Base-by-base conservation (phyloP, 106 monocot species). In the Allium sativum region DNA sequence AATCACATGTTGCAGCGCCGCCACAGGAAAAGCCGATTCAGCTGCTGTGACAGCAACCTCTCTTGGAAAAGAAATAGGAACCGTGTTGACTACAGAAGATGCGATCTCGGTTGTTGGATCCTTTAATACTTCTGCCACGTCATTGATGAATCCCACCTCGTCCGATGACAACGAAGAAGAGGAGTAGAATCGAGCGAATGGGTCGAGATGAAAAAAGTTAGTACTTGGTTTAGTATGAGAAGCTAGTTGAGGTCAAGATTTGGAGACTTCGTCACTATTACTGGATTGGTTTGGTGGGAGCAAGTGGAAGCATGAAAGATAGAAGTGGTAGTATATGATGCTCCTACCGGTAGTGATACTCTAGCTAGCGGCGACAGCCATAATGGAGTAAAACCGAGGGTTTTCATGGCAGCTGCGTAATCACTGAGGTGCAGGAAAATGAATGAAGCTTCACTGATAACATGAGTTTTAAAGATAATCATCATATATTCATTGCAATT, bases 1-100 rank as follows among this genome's bases (percentile, higher is more conserved):
- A 16, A 94, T 94, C 64, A 86, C 45, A 53, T 90, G 65, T 81
- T 94, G 94, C 59, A 94, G 81, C 18, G 83, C 94, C 0, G 86
- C 86, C 3, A 90, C 86, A 0, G 89, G 89, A 9, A 62, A 40
- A 42, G 71, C 82, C 7, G 89, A 89, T 48, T 90, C 94, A 0
- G 83, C 88, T 0, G 93, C 89, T 2, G 93, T 89, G 6, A 79
- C 78, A 0, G 89, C 89, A 18, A 90, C 94, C 68, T 86, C 86
- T 9, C 81, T 76, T 4, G 81, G 62, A 48, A 78, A 75, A 40
- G 89, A 71, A 7, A 65, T 40, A 52, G 78, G 73, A 1, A 45
- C 65, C 0, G 58, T 53, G 4, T 70, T 69, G 0, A 44, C 65
- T 3, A 53, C 58, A 15, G 52, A 68, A 8, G 59, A 59, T 2